phyloP scores from a whole-genome alignment of 2,329 filamentous ascomycete genomes.

The Onygenales sp. region DNA sequence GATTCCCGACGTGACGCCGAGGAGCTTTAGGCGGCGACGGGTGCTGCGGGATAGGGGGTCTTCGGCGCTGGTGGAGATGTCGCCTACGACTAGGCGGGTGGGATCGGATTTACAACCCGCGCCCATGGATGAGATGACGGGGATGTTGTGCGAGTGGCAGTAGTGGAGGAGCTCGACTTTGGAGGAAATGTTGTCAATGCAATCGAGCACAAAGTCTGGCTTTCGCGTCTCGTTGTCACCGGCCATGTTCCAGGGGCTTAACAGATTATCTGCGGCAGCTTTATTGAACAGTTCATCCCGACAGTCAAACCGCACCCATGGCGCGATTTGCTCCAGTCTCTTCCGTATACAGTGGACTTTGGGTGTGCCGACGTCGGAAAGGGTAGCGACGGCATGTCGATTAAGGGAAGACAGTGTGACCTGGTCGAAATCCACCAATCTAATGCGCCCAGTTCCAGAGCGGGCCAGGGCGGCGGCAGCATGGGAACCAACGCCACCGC shows the following conservation, averaged over 20 bases:
- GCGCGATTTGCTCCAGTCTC: constrained; percentile 73
- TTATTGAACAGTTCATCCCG: constrained; percentile 73
- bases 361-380: constrained; percentile 84
- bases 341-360: constrained; percentile 81
- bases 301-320: constrained; percentile 86
- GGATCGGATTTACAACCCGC: constrained; percentile 86
- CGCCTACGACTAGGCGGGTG: constrained; percentile 78
- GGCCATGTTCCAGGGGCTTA: constrained; percentile 55
- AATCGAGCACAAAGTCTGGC: constrained; percentile 88
- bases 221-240: constrained; percentile 32
- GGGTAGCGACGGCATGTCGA: constrained; percentile 86
- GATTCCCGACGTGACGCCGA: constrained; percentile 75
- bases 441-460: constrained; percentile 78
- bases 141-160: constrained; percentile 67
- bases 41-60: constrained; percentile 83
- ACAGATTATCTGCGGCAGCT: constrained; percentile 53
- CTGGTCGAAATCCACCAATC: constrained; percentile 94
- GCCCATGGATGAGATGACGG: constrained; percentile 90
- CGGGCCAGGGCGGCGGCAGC: constrained; percentile 76
- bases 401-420: constrained; percentile 91
- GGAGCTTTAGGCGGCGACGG: constrained; percentile 62
- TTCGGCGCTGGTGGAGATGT: constrained; percentile 80
- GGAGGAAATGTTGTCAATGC: constrained; percentile 96
- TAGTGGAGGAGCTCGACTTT: constrained; percentile 87
- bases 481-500: constrained; percentile 91